These are phyloP conservation scores for Melanomma pulvis-pyrius DNA, from an alignment of 495 filamentous ascomycete species.

Conservation along the genomic window DNA sequence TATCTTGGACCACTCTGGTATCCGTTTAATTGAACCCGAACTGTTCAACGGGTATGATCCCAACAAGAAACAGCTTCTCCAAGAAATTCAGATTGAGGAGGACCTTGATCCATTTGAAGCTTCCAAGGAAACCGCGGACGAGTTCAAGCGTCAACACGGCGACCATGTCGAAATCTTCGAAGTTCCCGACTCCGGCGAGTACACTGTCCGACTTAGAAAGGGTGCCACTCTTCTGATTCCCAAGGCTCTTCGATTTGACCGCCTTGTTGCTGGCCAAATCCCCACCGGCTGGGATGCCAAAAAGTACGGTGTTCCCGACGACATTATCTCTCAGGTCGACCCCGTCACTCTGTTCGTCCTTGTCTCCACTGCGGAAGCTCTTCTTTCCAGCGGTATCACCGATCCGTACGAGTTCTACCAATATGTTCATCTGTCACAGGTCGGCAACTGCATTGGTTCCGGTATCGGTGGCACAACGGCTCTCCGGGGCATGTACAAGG, in stretches of 20 bases:
- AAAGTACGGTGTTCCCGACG: slow-evolving; percentile 92
- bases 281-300: slow-evolving; percentile 96
- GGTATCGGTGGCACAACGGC: slow-evolving; percentile 94
- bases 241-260: slow-evolving; percentile 95
- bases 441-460: slow-evolving; percentile 97
- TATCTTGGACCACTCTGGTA: slow-evolving; percentile 95
- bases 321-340: slow-evolving; percentile 97
- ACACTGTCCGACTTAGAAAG: slow-evolving; percentile 89
- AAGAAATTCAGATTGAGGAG: slow-evolving; percentile 95
- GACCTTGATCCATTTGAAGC: slow-evolving; percentile 96
- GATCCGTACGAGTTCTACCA: slow-evolving; percentile 99
- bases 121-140: slow-evolving; percentile 94
- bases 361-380: slow-evolving; percentile 86
- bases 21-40: slow-evolving; percentile 96
- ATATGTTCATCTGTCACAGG: slow-evolving; percentile 96
- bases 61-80: slow-evolving; percentile 95
- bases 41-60: slow-evolving; percentile 97
- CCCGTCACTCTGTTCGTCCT: slow-evolving; percentile 94
- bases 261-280: slow-evolving; percentile 93
- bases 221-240: slow-evolving; percentile 91
- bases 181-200: slow-evolving; percentile 92
- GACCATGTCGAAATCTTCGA: slow-evolving; percentile 98
- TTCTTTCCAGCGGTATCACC: slow-evolving; percentile 93
- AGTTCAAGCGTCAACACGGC: slow-evolving; percentile 95
- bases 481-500: slow-evolving; percentile 96